These are phyloP conservation scores for Mucor ambiguus DNA, from an alignment of 371 early-diverging fungal species.

Conservation along the genomic window DNA sequence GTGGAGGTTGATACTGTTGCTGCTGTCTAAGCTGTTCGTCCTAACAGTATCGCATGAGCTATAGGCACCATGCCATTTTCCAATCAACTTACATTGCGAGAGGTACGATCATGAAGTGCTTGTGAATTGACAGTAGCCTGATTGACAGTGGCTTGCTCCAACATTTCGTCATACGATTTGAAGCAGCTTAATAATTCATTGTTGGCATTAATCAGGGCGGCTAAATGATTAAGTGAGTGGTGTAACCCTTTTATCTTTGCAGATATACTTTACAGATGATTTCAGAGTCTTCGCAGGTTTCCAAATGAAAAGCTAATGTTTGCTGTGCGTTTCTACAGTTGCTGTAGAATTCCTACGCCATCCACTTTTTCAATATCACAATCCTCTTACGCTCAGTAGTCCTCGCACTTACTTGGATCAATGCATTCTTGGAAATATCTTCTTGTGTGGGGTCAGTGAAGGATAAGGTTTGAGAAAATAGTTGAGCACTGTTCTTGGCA, in stretches of 20 bases:
- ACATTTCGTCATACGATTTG: slow-evolving; percentile 55
- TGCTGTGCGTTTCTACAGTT: slow-evolving; percentile 45
- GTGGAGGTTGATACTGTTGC: slow-evolving; percentile 9
- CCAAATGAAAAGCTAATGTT: slow-evolving; percentile 35
- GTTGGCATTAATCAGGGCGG: slow-evolving; percentile 46
- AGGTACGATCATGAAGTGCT: slow-evolving; percentile 35
- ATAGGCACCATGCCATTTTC: not conserved
- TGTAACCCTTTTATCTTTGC: slow-evolving; percentile 3
- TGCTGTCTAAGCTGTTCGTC: slow-evolving; percentile 4
- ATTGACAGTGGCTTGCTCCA: slow-evolving; percentile 43
- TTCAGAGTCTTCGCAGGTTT: slow-evolving; percentile 44
- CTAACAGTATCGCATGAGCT: not conserved
- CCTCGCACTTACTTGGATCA: slow-evolving; percentile 39
- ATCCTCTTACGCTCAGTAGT: not conserved
- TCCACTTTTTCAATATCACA: not conserved
- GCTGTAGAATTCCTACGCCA: slow-evolving; percentile 41
- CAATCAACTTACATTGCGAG: slow-evolving; percentile 21
- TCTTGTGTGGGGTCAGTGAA: slow-evolving; percentile 55
- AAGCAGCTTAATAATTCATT: slow-evolving; percentile 46
- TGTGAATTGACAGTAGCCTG: slow-evolving; percentile 44
- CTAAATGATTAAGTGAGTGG: slow-evolving; percentile 22
- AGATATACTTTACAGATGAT: slow-evolving; percentile 35
- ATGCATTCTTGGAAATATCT: slow-evolving; percentile 47
- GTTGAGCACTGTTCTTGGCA: slow-evolving; percentile 50
- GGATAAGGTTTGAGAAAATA: slow-evolving; percentile 51